Percentiles rank a stretch among this genome's conserved stretches.
Conservation (phyloP, 164 flowering plant species). For the Sextonia rubra region DNA sequence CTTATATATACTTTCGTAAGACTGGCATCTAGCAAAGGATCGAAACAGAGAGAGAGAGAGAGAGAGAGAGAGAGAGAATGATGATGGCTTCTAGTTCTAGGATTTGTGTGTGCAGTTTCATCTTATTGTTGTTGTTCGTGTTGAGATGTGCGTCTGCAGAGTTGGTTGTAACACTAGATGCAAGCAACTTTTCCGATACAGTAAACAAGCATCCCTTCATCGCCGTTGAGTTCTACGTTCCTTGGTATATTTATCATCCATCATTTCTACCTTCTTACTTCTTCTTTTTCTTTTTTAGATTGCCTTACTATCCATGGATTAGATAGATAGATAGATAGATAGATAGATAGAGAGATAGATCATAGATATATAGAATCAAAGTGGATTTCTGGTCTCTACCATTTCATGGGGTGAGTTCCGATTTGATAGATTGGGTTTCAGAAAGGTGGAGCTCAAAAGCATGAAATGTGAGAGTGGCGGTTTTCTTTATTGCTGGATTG, state of each 20-base stretch:
- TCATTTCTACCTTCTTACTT: not conserved
- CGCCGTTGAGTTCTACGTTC: conserved; percentile 95
- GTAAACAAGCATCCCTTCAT: conserved; percentile 58
- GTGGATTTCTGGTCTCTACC: not conserved
- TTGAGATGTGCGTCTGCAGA: conserved; percentile 25
- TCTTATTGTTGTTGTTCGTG: not conserved
- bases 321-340: too few species aligned
- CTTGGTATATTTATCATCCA: conserved; percentile 46
- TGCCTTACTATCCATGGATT: not conserved
- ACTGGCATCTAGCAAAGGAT: too few species aligned
- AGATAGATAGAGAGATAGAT: too few species aligned
- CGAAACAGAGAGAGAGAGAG: too few species aligned
- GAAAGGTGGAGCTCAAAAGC: too few species aligned
- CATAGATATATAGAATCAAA: not conserved
- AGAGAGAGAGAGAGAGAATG: too few species aligned
- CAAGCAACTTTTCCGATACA: conserved; percentile 63
- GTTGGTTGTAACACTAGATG: conserved; percentile 67
- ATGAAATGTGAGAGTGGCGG: too few species aligned
- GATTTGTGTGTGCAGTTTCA: not conserved
- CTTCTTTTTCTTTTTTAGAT: too few species aligned
- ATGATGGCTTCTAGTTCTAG: too few species aligned
- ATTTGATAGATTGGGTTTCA: too few species aligned
- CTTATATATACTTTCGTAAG: too few species aligned
- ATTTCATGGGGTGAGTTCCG: not conserved
- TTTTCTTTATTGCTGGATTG: too few species aligned